phyloP scores from a whole-genome alignment of 2,329 filamentous ascomycete genomes.

The Ustulina deusta region DNA sequence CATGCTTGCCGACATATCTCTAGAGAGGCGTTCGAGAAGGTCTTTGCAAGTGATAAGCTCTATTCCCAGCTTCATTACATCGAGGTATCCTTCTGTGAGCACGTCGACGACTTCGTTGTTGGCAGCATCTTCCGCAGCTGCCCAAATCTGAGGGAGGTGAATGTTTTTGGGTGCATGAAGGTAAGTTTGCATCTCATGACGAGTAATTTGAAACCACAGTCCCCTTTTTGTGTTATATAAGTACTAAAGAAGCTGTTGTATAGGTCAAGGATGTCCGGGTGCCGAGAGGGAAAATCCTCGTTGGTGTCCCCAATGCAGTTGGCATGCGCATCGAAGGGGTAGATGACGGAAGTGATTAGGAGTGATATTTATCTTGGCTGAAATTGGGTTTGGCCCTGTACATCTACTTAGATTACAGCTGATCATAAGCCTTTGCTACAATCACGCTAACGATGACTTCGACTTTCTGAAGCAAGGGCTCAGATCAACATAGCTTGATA shows the following conservation, averaged over 20 bases:
- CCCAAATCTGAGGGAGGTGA: slow-evolving; percentile 69
- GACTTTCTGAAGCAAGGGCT: not conserved
- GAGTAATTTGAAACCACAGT: not conserved
- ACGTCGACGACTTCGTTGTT: slow-evolving; percentile 73
- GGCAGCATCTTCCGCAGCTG: slow-evolving; percentile 73
- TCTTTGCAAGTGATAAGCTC: slow-evolving; percentile 70
- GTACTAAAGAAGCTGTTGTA: slow-evolving; percentile 33
- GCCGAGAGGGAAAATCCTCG: slow-evolving; percentile 56
- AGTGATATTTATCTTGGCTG: not conserved
- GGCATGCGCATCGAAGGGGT: slow-evolving; percentile 58
- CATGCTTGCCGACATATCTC: slow-evolving; percentile 86
- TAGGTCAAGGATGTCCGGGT: slow-evolving; percentile 55
- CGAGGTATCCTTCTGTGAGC: slow-evolving; percentile 81
- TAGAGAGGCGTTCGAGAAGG: slow-evolving; percentile 76
- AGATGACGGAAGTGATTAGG: slow-evolving; percentile 38
- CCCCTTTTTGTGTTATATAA: not conserved
- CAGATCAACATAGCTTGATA: not conserved
- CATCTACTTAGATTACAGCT: not conserved
- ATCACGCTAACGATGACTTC: not conserved
- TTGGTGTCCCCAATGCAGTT: slow-evolving; percentile 57
- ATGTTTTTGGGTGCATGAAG: slow-evolving; percentile 75
- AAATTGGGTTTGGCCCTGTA: not conserved
- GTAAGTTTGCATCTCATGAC: slow-evolving; percentile 53
- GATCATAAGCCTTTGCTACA: slow-evolving; percentile 1
- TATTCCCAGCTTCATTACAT: slow-evolving; percentile 79